Conservation (phyloP, 345 rosid species). For the Durio zibethinus region DNA sequence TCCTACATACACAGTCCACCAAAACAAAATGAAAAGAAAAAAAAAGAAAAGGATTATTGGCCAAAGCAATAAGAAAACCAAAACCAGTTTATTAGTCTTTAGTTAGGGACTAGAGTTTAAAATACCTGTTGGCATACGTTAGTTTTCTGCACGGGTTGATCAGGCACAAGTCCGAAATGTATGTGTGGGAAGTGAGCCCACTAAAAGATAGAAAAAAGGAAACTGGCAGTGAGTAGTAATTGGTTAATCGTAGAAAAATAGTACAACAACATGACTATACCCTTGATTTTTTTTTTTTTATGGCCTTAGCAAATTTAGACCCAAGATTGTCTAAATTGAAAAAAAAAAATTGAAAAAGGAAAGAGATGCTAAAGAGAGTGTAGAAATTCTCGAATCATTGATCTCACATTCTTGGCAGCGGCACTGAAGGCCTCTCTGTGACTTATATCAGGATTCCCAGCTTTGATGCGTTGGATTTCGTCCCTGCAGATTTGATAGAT, state of each 20-base stretch:
- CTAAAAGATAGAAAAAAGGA: constrained; percentile 28
- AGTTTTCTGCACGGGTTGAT: constrained; percentile 90
- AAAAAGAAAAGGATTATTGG: neutral
- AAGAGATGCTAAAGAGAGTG: neutral
- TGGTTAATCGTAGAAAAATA: neutral
- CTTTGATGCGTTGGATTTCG: constrained; percentile 99
- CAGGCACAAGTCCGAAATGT: constrained; percentile 96
- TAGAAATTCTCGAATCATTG: constrained; percentile 15
- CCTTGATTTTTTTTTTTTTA: neutral
- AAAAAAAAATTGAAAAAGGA: too few relatives aligned
- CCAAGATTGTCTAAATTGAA: neutral
- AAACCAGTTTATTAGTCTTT: neutral
- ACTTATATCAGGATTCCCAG: constrained; percentile 96
- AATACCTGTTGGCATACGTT: constrained; percentile 71
- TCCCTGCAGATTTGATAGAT: constrained; percentile 52
- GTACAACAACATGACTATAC: neutral
- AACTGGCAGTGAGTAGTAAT: neutral
- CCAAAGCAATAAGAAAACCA: neutral
- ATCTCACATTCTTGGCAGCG: constrained; percentile 96
- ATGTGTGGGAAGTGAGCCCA: constrained; percentile 99
- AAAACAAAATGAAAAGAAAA: neutral
- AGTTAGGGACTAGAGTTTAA: neutral
- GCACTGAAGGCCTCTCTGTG: constrained; percentile 99
- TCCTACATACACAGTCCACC: constrained; percentile 41
- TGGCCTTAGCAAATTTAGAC: neutral